phyloP scores from a whole-genome alignment of 1,139 yeast species.

The Geotrichum carabidarum region DNA sequence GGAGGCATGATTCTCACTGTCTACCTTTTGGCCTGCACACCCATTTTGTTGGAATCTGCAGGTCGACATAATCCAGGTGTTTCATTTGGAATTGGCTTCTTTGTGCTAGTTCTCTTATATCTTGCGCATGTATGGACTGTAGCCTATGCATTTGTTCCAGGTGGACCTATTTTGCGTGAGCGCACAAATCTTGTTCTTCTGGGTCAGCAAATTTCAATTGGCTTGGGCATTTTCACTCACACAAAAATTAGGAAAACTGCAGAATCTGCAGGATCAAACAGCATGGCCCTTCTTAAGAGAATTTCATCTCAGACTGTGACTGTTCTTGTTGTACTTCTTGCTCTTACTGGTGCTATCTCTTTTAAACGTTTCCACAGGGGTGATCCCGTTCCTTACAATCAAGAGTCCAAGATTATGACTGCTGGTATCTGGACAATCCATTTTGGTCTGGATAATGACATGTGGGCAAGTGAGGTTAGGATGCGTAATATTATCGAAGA shows the following conservation, averaged over 20 bases:
- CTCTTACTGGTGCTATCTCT: slow-evolving; percentile 43
- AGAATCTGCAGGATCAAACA: slow-evolving; percentile 20
- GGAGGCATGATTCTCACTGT: slow-evolving; percentile 68
- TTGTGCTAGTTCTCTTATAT: slow-evolving; percentile 52
- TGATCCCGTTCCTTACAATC: slow-evolving; percentile 69
- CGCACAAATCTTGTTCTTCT: slow-evolving; percentile 71
- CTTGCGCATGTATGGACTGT: slow-evolving; percentile 94
- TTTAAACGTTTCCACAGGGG: slow-evolving; percentile 55
- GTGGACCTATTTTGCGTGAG: slow-evolving; percentile 82
- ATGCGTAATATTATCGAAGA: slow-evolving; percentile 80
- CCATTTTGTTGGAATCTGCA: slow-evolving; percentile 55
- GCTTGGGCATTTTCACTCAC: slow-evolving; percentile 35
- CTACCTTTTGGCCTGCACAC: slow-evolving; percentile 60
- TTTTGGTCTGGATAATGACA: slow-evolving; percentile 92
- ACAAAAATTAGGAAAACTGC: slow-evolving; percentile 23
- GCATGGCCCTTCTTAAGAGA: slow-evolving; percentile 25
- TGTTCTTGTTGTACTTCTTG: slow-evolving; percentile 30
- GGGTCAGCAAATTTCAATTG: slow-evolving; percentile 47
- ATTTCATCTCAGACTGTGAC: slow-evolving; percentile 30
- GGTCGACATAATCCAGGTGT: slow-evolving; percentile 55
- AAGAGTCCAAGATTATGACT: slow-evolving; percentile 68
- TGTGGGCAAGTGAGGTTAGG: slow-evolving; percentile 95
- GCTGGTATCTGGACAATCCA: slow-evolving; percentile 99
- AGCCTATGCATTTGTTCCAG: slow-evolving; percentile 97
- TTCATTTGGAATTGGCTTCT: slow-evolving; percentile 52